Base-by-base conservation (phyloP, 1,284 basidiomycete genomes). In the Xerocomus amazonicus region DNA sequence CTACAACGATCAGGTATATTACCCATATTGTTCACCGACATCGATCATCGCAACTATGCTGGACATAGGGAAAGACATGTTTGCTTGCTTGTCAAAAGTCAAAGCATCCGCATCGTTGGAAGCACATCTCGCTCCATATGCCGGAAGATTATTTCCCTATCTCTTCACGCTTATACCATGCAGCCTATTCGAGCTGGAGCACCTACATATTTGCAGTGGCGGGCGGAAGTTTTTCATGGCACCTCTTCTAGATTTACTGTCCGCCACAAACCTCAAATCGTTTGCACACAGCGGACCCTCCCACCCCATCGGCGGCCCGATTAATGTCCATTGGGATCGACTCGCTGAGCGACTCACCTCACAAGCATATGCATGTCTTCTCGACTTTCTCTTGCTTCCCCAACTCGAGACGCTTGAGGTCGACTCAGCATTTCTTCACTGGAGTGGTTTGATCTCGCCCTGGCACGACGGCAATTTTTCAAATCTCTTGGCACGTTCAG, bases 391-490 rank as follows among this genome's bases (percentile, higher is more conserved):
- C 2, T 13, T 57, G 29, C 36, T 59, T 3, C 60, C 56, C 4
- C 48, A 37, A 12, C 53, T 52, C 9, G 36, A 48, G 31, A 59
- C 45, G 6, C 56, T 61, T 7, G 56, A 52, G 28, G 53, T 60
- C 8, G 50, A 57, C 9, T 43, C 59, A 39, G 28, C 43, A 9
- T 1, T 6, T 7, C 39, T 52, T 2, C 4, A 31, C 29, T 31
- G 37, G 38, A 19, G 42, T 2, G 13, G 6, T n/a, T 28, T 35
- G 47, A 34, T 39, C 10, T 3, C 14, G 1, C 23, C 1, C 8
- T 54, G 53, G 58, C 47, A 61, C 8, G 6, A 43, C 14, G 45
- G 14, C 9, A 31, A 28, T 8, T 63, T 63, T 45, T 63, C 48
- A 9, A 9, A 23, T 16, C 54, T 61, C 19, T 44, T 63, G 46